These are phyloP conservation scores for Ceratobasidium sp. DNA, from an alignment of 1,284 basidiomycete genomes.

Conservation along the genomic window DNA sequence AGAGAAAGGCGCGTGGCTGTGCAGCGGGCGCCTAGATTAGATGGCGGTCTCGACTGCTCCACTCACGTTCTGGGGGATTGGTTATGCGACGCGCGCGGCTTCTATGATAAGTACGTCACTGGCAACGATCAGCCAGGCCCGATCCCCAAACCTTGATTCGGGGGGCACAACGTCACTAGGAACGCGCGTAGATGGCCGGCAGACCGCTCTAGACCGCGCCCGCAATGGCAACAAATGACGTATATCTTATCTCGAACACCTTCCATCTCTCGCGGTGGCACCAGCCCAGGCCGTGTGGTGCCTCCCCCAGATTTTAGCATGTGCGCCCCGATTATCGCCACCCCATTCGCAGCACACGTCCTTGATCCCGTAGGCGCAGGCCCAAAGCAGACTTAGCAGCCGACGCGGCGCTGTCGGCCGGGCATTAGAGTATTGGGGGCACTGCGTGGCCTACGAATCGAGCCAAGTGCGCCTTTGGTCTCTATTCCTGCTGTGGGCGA, in stretches of 20 bases:
- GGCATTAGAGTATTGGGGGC: constrained; percentile 36
- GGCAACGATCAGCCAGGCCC: constrained; percentile 6
- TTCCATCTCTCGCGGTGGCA: constrained; percentile 17
- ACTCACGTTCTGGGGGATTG: constrained; percentile 39
- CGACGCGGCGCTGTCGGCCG: constrained; percentile 24
- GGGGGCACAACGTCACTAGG: constrained; percentile 20
- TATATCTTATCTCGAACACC: constrained; percentile 25
- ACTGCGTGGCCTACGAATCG: constrained; percentile 11
- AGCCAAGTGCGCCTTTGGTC: background rate
- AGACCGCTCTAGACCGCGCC: constrained; percentile 32
- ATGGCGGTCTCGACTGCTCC: constrained; percentile 15
- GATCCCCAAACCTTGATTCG: constrained; percentile 36
- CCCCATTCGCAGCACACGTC: background rate
- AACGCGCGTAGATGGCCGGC: constrained; percentile 28
- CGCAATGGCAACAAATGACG: constrained; percentile 18
- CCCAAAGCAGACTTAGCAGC: background rate
- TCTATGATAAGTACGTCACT: background rate
- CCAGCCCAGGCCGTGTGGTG: background rate
- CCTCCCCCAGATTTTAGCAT: constrained; percentile 41
- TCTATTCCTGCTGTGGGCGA: constrained; percentile 6
- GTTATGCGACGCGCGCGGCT: constrained; percentile 31
- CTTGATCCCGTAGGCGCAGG: background rate
- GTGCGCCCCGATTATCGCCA: constrained; percentile 25
- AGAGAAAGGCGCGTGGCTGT: background rate
- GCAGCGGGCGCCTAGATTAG: constrained; percentile 39